A percentile compares a stretch with the other conserved stretches of the same genome.
Evolutionary conservation across 2,329 filamentous ascomycete genomes (phyloP).

Genomic region (Clonostachys byssicola): DNA sequence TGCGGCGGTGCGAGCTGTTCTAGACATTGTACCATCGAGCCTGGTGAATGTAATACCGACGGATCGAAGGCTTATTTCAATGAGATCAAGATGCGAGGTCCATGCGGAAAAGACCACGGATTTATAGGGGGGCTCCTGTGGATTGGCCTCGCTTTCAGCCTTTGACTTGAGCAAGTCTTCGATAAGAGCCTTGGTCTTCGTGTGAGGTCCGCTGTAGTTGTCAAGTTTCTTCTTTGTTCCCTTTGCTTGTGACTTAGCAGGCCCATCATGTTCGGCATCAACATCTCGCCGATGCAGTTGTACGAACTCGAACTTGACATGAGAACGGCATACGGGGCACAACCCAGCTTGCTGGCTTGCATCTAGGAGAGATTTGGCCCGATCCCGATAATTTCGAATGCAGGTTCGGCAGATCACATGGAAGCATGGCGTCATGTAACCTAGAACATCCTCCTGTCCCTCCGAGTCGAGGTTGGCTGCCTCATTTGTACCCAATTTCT

Average conservation of each 20-base stretch:
- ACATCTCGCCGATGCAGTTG: conserved; percentile 61
- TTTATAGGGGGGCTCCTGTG: conserved; percentile 73
- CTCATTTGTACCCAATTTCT: conserved; percentile 54
- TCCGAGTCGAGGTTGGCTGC: conserved; percentile 55
- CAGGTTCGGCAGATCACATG: conserved; percentile 80
- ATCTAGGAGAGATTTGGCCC: conserved; percentile 34
- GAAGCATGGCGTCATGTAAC: conserved; percentile 81
- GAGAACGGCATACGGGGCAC: conserved; percentile 66
- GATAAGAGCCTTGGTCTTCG: conserved; percentile 82
- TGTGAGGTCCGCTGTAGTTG: conserved; percentile 81
- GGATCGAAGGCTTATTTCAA: conserved; percentile 72
- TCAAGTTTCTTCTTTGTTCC: conserved; percentile 50
- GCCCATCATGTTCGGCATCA: conserved; percentile 51
- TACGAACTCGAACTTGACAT: conserved; percentile 61
- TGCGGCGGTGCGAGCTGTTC: conserved; percentile 67
- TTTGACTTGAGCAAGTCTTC: conserved; percentile 66
- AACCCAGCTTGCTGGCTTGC: conserved; percentile 35
- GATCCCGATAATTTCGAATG: conserved; percentile 54
- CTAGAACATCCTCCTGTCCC: conserved; percentile 60
- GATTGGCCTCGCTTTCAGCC: conserved; percentile 54
- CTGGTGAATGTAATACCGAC: conserved; percentile 67
- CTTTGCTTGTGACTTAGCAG: conserved; percentile 28
- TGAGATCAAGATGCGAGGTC: conserved; percentile 91
- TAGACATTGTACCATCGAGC: conserved; percentile 87
- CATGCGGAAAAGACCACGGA: conserved; percentile 95